Conservation (phyloP, 805 yeast species). For the Metschnikowia matae region DNA sequence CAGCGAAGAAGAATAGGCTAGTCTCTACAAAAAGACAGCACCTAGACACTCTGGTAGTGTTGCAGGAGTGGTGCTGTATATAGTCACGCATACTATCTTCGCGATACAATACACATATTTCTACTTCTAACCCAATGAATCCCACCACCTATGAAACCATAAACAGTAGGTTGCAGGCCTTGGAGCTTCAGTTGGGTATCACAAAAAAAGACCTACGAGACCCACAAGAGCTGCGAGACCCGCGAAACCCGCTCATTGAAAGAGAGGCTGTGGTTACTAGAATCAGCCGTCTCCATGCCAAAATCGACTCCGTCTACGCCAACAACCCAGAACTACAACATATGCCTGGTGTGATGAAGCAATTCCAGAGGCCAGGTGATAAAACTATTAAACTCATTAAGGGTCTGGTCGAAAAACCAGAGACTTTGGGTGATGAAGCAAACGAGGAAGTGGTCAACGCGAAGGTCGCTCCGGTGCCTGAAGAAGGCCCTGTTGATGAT, state of each 20-base stretch:
- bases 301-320: constrained; percentile 8
- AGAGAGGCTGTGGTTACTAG: constrained; percentile 4
- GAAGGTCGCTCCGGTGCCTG: not conserved
- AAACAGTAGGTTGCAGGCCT: not conserved
- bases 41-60: constrained; percentile 3
- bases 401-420: not conserved
- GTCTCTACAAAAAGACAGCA: not conserved
- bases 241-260: not conserved
- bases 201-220: not conserved
- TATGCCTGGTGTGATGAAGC: constrained; percentile 9
- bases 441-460: not conserved
- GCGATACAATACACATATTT: not conserved
- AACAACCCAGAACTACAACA: constrained; percentile 9
- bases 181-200: constrained; percentile 8
- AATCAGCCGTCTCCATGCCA: constrained; percentile 10
- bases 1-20: constrained; percentile 30
- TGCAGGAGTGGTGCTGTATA: constrained; percentile 1
- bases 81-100: not conserved
- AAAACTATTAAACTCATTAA: not conserved
- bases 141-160: not conserved
- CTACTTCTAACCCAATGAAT: not conserved
- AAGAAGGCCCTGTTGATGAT: not conserved
- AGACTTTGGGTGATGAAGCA: not conserved
- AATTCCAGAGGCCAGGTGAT: constrained; percentile 5
- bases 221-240: too few species aligned